These are phyloP conservation scores for Beverwykella pulmonaria DNA, from an alignment of 495 filamentous ascomycete genomes.

Conservation along the genomic window DNA sequence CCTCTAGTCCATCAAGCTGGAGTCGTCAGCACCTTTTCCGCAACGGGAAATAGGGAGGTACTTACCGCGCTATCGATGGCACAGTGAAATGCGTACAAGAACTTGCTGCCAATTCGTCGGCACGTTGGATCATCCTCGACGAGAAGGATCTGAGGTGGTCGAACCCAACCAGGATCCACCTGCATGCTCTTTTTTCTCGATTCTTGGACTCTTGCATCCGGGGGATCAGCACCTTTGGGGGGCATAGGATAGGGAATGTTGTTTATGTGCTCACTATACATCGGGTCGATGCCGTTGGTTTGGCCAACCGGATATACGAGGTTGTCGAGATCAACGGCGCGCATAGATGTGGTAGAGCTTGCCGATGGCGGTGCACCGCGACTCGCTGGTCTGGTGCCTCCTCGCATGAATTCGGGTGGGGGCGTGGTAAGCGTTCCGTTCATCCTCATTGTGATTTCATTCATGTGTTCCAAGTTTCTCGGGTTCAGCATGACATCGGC, in stretches of 20 bases:
- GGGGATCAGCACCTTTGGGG: slow-evolving; percentile 57
- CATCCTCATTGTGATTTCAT: slow-evolving; percentile 67
- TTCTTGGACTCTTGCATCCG: slow-evolving; percentile 55
- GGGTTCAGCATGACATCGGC: slow-evolving; percentile 76
- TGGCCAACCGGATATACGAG: slow-evolving; percentile 89
- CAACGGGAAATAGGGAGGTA: slow-evolving; percentile 30
- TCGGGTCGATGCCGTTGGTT: slow-evolving; percentile 89
- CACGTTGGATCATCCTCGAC: slow-evolving; percentile 97
- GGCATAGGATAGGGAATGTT: slow-evolving; percentile 86
- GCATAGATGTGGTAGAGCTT: slow-evolving; percentile 54
- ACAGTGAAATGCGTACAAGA: slow-evolving; percentile 85
- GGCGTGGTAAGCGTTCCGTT: slow-evolving; percentile 50
- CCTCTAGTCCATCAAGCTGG: slow-evolving; percentile 86
- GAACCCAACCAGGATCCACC: slow-evolving; percentile 78
- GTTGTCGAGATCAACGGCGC: slow-evolving; percentile 69
- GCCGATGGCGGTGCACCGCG: slow-evolving; percentile 52
- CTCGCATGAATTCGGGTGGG: slow-evolving; percentile 46
- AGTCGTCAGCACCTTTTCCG: too few relatives aligned
- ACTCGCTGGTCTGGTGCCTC: slow-evolving; percentile 41
- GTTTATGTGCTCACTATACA: slow-evolving; percentile 89
- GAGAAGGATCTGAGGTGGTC: slow-evolving; percentile 81
- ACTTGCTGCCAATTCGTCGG: slow-evolving; percentile 90
- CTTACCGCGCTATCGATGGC: slow-evolving; percentile 85
- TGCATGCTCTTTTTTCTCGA: slow-evolving; percentile 68
- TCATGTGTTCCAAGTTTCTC: slow-evolving; percentile 73